These are phyloP conservation scores for Pholiota molesta DNA, from an alignment of 768 basidiomycete genomes.

Conservation along the genomic window DNA sequence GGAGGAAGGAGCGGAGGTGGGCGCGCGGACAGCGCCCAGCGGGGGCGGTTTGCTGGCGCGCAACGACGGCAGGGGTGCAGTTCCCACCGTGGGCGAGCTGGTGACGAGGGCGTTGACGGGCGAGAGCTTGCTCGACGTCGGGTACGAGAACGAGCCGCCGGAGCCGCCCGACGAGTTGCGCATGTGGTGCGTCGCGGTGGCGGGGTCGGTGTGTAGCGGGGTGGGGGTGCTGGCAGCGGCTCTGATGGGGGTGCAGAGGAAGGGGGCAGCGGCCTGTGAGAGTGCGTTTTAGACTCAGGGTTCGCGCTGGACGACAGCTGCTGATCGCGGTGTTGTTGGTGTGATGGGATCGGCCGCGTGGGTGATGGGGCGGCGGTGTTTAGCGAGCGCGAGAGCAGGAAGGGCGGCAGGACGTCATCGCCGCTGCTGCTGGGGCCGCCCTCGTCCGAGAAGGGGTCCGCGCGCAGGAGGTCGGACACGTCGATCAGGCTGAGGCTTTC, in stretches of 20 bases:
- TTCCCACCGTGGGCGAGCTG: not conserved
- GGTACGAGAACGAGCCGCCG: constrained; percentile 7
- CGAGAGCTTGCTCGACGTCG: constrained; percentile 1
- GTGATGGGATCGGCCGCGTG: not conserved
- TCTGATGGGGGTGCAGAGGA: no score
- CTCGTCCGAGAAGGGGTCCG: not conserved
- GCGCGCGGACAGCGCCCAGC: not conserved
- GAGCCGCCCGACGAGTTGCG: not conserved
- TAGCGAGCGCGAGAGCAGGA: not conserved
- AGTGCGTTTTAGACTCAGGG: no score
- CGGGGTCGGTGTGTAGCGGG: not conserved
- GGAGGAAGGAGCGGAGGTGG: no score
- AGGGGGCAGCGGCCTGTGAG: no score
- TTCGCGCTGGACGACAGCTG: not conserved
- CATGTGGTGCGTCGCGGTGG: not conserved
- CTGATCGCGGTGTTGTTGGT: not conserved
- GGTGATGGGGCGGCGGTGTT: no score
- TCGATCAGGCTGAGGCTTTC: constrained; percentile 9
- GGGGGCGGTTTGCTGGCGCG: not conserved
- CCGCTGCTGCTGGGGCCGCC: not conserved
- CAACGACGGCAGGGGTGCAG: not conserved
- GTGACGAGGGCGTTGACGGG: not conserved
- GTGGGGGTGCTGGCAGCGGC: not conserved
- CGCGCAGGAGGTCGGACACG: constrained; percentile 1
- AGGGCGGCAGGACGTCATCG: not conserved